phyloP scores from a whole-genome alignment of 2,329 filamentous ascomycete genomes.

The Fusarium penzigii region DNA sequence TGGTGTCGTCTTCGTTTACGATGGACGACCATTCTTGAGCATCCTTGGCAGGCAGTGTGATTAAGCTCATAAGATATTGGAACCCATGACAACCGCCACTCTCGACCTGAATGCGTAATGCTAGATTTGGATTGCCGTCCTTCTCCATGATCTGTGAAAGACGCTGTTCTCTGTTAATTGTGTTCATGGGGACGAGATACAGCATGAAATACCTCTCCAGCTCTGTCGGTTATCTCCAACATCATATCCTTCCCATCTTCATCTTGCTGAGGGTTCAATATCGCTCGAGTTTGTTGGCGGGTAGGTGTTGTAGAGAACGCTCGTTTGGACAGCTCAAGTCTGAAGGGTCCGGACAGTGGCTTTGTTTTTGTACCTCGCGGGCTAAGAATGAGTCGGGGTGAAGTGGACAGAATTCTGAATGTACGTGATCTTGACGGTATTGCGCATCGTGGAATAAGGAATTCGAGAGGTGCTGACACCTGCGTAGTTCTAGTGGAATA shows the following conservation, averaged over 20 bases:
- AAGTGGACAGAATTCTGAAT: background rate
- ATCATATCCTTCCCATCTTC: slow-evolving; percentile 83
- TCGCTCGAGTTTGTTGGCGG: slow-evolving; percentile 47
- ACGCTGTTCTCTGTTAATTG: slow-evolving; percentile 48
- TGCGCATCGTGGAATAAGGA: slow-evolving; percentile 40
- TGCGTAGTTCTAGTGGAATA: slow-evolving; percentile 29
- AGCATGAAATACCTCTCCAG: slow-evolving; percentile 64
- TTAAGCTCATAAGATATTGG: slow-evolving; percentile 92
- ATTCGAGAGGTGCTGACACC: slow-evolving; percentile 36
- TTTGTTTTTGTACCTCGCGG: background rate
- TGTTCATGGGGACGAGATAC: background rate
- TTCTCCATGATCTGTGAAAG: slow-evolving; percentile 75
- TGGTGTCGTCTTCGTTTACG: slow-evolving; percentile 75
- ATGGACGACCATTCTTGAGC: slow-evolving; percentile 36
- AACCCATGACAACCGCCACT: slow-evolving; percentile 97
- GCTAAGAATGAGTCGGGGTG: background rate
- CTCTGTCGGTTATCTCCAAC: slow-evolving; percentile 81
- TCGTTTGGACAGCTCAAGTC: slow-evolving; percentile 12
- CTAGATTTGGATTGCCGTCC: slow-evolving; percentile 74
- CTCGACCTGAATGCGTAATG: slow-evolving; percentile 89
- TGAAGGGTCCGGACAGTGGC: slow-evolving; percentile 3
- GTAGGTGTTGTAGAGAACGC: slow-evolving; percentile 41
- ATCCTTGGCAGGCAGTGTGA: slow-evolving; percentile 54
- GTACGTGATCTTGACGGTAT: slow-evolving; percentile 9
- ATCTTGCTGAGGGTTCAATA: slow-evolving; percentile 74